Percentiles rank a stretch among this genome's conserved stretches.
These are phyloP conservation scores for Verticillium albo-atrum DNA, from an alignment of 2,329 filamentous ascomycete genomes.

Conservation along the genomic window DNA sequence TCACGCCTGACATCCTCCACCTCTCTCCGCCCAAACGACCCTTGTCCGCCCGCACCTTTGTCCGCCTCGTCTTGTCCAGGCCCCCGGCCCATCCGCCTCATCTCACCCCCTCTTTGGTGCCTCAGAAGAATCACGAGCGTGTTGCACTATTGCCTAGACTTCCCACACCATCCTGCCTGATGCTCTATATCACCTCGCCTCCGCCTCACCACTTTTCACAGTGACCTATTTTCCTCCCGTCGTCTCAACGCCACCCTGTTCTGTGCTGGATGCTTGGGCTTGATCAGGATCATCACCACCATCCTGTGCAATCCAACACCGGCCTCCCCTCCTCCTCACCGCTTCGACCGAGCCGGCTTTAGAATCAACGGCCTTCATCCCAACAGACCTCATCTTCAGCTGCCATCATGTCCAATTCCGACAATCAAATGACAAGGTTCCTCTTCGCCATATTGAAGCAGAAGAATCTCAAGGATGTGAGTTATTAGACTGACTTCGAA, in stretches of 20 bases:
- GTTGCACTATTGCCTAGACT: constrained; percentile 13
- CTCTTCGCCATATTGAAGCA: constrained; percentile 57
- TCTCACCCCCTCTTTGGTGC: constrained; percentile 3
- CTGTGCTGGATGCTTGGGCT: neutral
- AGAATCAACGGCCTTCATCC: neutral
- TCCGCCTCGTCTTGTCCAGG: constrained; percentile 16
- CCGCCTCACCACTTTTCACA: constrained; percentile 37
- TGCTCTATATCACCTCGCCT: constrained; percentile 32
- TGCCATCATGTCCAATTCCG: constrained; percentile 47
- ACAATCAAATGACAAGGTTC: constrained; percentile 53
- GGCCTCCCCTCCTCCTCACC: constrained; percentile 13
- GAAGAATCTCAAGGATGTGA: constrained; percentile 57
- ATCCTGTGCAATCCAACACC: constrained; percentile 20
- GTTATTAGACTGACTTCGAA: constrained; percentile 19
- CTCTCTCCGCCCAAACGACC: neutral
- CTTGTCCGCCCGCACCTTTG: constrained; percentile 8
- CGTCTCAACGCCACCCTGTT: constrained; percentile 14
- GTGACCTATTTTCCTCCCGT: constrained; percentile 33
- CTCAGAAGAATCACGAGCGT: neutral
- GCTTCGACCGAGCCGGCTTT: neutral
- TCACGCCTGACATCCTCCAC: neutral
- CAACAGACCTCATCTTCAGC: constrained; percentile 1
- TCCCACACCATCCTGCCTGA: constrained; percentile 9
- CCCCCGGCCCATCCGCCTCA: neutral
- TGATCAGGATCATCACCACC: neutral